Conservation (phyloP, 2,329 filamentous ascomycete genomes). For the Colletotrichum lupini region DNA sequence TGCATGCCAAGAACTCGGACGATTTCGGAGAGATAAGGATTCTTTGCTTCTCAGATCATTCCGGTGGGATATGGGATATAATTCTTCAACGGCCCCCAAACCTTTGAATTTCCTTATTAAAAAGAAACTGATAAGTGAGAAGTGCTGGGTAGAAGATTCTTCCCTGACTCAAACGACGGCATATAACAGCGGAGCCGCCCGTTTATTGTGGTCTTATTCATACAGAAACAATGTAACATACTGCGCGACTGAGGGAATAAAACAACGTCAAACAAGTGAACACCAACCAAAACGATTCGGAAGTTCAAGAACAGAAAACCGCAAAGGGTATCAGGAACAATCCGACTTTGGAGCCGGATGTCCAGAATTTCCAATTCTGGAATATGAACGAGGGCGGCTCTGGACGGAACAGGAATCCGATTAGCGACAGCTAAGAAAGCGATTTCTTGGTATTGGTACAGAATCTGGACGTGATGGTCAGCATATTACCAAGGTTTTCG, state of each 20-base stretch:
- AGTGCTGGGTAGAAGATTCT: not conserved
- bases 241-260: not conserved
- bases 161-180: not conserved
- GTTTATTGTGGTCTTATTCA: not conserved
- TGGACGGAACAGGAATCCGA: not conserved
- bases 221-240: not conserved
- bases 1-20: not conserved
- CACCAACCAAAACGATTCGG: not conserved
- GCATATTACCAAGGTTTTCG: not conserved
- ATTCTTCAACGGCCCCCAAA: not conserved
- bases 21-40: not conserved
- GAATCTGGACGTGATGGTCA: not conserved
- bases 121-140: not conserved
- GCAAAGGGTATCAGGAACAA: not conserved
- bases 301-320: not conserved
- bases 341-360: not conserved
- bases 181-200: not conserved
- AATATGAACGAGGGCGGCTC: not conserved
- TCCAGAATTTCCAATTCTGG: not conserved
- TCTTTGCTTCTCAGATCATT: not conserved
- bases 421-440: not conserved
- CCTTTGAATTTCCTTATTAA: not conserved
- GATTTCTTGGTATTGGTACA: not conserved
- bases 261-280: no score
- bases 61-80: not conserved